Base-by-base conservation (phyloP, 2,329 filamentous ascomycete species). In the Leptographium wingfieldii region DNA sequence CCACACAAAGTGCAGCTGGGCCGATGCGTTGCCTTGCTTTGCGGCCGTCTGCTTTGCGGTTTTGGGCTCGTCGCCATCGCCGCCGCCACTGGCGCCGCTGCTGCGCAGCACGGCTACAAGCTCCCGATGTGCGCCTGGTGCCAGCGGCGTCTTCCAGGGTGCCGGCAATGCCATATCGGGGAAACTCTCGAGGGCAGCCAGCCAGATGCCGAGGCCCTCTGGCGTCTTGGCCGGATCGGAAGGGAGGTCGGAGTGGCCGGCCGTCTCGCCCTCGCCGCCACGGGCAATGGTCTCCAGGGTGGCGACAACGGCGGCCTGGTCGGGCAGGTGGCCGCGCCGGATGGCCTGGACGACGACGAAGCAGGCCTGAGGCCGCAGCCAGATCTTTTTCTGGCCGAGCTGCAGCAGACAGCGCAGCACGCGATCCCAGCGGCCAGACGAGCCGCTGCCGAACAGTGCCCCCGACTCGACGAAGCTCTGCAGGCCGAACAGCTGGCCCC, bases 141-240 rank as follows among this genome's bases (percentile, higher is more conserved):
- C 81, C 55, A 96, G 72, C 2, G 91, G 92, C 67, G 94, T 84
- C 56, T 83, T 80, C 91, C 92, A 96, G 2, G 89, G 79, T 64
- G 87, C 85, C 0, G 87, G 86, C 51, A 88, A 75, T 56, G 82
- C 81, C 59, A 87, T 76, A 9, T 80, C 74, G 0, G 86, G 81
- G 66, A 88, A 90, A 25, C 75, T 75, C 57, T 81, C 80, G 63
- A 82, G 79, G 1, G 87, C 81, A 5, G 83, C 81, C 38, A 97
- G 77, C 91, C 92, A 97, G 60, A 96, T 83, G 0, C 90, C 90
- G 27, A 96, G 84, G 7, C 92, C 92, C 70, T 97, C 92, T 0
- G 91, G 87, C 0, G 91, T 92, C 70, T 87, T 87, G 10, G 85
- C 83, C 56, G 95, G 76, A 11, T 87, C 85, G 54, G 35, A 40